Evolutionary conservation across 2,329 filamentous ascomycete species (phyloP).

Genomic region (Diaporthe sp.): DNA sequence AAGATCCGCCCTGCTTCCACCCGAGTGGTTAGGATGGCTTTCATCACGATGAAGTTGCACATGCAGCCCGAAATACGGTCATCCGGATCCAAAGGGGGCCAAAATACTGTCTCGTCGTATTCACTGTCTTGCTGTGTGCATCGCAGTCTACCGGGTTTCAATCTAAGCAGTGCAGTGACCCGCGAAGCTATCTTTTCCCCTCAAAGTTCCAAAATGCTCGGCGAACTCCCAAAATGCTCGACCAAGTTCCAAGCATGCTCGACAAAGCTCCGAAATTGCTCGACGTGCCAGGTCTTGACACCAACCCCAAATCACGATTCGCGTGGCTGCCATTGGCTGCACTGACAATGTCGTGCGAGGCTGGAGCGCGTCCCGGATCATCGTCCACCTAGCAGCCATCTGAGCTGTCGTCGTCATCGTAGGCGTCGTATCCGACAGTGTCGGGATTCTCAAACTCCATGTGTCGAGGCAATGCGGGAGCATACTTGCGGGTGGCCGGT

Average conservation of each 20-base stretch:
- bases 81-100: background rate
- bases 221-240: background rate
- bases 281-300: background rate
- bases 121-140: background rate
- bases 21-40: background rate
- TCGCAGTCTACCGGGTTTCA: background rate
- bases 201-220: background rate
- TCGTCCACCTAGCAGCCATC: conserved; percentile 18
- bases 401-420: conserved; percentile 36
- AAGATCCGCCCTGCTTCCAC: conserved; percentile 18
- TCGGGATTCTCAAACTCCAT: conserved; percentile 33
- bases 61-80: background rate
- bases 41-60: background rate
- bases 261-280: background rate
- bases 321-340: background rate
- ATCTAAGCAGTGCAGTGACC: conserved; percentile 7
- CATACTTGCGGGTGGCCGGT: conserved; percentile 35
- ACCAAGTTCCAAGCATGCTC: background rate
- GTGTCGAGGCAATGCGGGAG: conserved; percentile 26
- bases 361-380: background rate
- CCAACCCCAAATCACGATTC: background rate
- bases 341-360: background rate
- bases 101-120: background rate
- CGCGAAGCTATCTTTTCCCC: background rate
- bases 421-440: background rate